A percentile compares a stretch with the other conserved stretches of the same genome.
Conservation (phyloP, 176 grass and related monocot species). For the Urochloa ruziziensis region DNA sequence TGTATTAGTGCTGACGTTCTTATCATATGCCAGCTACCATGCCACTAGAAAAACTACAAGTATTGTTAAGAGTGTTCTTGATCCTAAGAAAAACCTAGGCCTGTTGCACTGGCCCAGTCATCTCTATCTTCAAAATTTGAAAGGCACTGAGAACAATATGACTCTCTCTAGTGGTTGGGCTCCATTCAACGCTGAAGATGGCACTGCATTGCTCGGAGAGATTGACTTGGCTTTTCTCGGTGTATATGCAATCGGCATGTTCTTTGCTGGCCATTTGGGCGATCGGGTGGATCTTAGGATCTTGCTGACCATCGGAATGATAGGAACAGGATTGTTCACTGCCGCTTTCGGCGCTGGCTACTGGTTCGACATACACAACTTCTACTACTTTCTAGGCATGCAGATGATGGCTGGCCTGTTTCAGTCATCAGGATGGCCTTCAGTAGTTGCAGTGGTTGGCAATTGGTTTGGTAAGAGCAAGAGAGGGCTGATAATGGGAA, state of each 20-base stretch:
- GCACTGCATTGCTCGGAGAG: conserved; percentile 64
- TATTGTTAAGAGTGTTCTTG: conserved; percentile 85
- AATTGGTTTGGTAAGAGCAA: conserved; percentile 92
- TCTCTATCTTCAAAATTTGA: conserved; percentile 40
- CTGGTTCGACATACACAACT: conserved; percentile 76
- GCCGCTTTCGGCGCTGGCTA: conserved; percentile 65
- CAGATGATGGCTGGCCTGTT: conserved; percentile 81
- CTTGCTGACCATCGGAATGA: conserved; percentile 66
- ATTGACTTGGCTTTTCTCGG: conserved; percentile 77
- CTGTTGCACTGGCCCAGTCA: conserved; percentile 59
- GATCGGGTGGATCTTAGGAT: conserved; percentile 69
- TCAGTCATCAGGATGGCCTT: conserved; percentile 77
- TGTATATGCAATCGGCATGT: conserved; percentile 83
- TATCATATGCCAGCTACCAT: conserved; percentile 80
- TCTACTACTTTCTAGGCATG: conserved; percentile 67
- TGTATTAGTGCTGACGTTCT: conserved; percentile 62
- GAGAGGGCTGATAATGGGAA: conserved; percentile 80
- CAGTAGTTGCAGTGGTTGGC: conserved; percentile 71
- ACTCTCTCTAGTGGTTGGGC: conserved; percentile 54
- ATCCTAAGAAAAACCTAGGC: conserved; percentile 61
- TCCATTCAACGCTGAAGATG: conserved; percentile 58
- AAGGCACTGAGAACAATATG: conserved; percentile 10
- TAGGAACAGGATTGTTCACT: conserved; percentile 71
- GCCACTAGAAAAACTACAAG: conserved; percentile 84
- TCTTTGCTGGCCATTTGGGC: conserved; percentile 82